Evolutionary conservation across 148 eudicot genomes (phyloP).

Genomic region (Rhododendron mucronatum): DNA sequence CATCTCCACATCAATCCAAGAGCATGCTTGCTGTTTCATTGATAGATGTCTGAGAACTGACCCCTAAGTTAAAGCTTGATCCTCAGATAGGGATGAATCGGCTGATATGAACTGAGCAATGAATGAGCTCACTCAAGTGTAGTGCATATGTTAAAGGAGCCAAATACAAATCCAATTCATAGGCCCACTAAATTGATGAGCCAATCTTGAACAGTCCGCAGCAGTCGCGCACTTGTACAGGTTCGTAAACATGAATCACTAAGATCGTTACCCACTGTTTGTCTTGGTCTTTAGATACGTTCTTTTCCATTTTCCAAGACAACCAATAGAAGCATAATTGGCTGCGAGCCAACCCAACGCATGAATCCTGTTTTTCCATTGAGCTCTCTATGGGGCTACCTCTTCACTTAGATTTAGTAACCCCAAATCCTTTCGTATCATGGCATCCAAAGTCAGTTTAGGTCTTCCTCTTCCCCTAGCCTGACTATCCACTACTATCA

Average conservation of each 20-base stretch:
- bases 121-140: neutral
- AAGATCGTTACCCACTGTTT: neutral
- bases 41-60: neutral
- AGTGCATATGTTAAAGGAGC: neutral
- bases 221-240: neutral
- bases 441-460: too few species aligned
- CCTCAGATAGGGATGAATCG: neutral
- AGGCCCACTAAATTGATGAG: neutral
- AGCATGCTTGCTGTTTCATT: neutral
- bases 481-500: too few species aligned
- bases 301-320: neutral
- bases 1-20: neutral
- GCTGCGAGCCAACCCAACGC: neutral
- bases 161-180: neutral
- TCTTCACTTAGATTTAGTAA: too few species aligned
- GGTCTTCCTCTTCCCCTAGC: too few species aligned
- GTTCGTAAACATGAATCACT: neutral
- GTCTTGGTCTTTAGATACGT: neutral
- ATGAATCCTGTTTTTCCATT: too few species aligned
- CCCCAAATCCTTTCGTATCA: too few species aligned
- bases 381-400: too few species aligned
- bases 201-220: neutral
- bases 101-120: neutral
- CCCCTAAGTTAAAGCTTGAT: neutral
- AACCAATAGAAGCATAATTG: neutral